Conservation (phyloP, 1,139 yeast species). For the Kodamaea anthophila region DNA sequence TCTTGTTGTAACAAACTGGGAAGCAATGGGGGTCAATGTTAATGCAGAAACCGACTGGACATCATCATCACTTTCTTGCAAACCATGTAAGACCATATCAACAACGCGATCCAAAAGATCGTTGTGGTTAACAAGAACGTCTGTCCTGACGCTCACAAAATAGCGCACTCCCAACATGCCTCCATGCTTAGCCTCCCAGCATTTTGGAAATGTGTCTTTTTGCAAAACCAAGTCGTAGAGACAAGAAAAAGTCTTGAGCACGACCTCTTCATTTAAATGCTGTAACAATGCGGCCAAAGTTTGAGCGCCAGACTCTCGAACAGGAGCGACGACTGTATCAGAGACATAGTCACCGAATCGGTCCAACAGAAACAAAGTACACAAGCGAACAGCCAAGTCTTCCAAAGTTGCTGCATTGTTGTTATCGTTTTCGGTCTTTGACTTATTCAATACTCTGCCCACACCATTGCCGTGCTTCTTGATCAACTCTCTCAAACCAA, state of each 20-base stretch:
- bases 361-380: slow-evolving; percentile 87
- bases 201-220: slow-evolving; percentile 38
- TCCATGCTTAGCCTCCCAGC: slow-evolving; percentile 99
- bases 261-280: slow-evolving; percentile 54
- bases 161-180: slow-evolving; percentile 93
- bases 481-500: slow-evolving; percentile 84
- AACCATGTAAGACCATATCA: slow-evolving; percentile 80
- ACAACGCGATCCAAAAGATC: slow-evolving; percentile 67
- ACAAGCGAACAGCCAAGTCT: slow-evolving; percentile 79
- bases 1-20: slow-evolving; percentile 68
- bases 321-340: slow-evolving; percentile 98
- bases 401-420: slow-evolving; percentile 71
- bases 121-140: slow-evolving; percentile 54
- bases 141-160: slow-evolving; percentile 85
- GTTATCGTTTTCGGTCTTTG: slow-evolving; percentile 53
- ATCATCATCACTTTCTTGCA: slow-evolving; percentile 84
- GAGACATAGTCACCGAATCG: slow-evolving; percentile 96
- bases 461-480: slow-evolving; percentile 83
- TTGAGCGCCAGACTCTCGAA: slow-evolving; percentile 94
- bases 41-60: slow-evolving; percentile 97
- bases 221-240: slow-evolving; percentile 71
- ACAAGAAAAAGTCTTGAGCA: slow-evolving; percentile 57
- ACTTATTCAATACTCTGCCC: slow-evolving; percentile 68
- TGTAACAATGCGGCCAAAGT: slow-evolving; percentile 81
- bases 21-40: slow-evolving; percentile 83